A percentile compares a stretch with the other conserved stretches of the same genome.
Conservation (phyloP, 176 grass and related monocot species). For the Ampelocalamus luodianensis region DNA sequence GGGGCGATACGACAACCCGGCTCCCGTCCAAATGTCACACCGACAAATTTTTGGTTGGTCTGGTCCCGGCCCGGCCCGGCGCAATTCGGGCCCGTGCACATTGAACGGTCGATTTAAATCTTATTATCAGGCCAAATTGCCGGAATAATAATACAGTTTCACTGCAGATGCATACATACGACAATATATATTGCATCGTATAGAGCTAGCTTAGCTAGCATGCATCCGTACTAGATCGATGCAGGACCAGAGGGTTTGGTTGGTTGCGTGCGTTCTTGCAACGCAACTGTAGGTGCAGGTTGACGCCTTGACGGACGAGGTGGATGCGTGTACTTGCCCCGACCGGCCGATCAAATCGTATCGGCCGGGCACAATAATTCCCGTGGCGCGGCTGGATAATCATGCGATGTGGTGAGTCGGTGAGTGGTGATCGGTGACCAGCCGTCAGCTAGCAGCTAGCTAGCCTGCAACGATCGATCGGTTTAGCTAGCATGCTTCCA, state of each 20-base stretch:
- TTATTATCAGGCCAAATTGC: conserved; percentile 32
- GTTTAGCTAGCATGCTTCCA: background rate
- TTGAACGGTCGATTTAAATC: background rate
- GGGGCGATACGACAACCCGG: conserved; percentile 36
- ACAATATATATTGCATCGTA: no score
- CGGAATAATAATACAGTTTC: background rate
- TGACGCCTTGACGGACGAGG: no score
- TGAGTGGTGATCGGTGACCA: background rate
- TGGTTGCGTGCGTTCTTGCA: background rate
- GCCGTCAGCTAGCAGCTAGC: background rate
- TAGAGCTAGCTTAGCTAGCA: no score
- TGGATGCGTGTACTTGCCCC: background rate
- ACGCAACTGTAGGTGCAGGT: background rate
- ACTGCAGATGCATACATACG: background rate
- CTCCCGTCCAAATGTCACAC: conserved; percentile 9
- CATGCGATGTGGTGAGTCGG: background rate
- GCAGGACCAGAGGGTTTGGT: background rate
- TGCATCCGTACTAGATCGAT: no score
- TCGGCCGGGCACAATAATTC: background rate
- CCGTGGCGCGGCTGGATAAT: background rate
- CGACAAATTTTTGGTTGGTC: background rate
- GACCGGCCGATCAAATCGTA: conserved; percentile 10
- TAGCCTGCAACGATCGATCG: background rate
- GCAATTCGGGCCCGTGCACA: background rate
- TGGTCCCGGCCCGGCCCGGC: background rate